Evolutionary conservation across 345 rosid species (phyloP).

Genomic region (Lumnitzera littorea): DNA sequence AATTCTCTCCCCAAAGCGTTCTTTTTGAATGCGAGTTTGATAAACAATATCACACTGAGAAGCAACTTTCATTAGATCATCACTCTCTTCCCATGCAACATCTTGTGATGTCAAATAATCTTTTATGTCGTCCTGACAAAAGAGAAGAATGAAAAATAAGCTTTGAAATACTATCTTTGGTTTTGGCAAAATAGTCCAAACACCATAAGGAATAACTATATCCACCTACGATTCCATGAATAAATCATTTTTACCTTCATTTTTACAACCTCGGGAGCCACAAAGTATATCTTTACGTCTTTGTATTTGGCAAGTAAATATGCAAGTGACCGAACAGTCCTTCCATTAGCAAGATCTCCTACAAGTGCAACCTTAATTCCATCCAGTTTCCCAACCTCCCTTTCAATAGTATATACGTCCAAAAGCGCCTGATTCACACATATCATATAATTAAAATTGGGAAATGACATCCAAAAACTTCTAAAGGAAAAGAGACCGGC

Average conservation of each 20-base stretch:
- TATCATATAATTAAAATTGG: not conserved
- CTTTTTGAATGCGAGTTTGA: constrained; percentile 90
- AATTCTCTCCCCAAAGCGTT: constrained; percentile 76
- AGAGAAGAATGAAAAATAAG: not conserved
- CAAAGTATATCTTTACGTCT: constrained; percentile 79
- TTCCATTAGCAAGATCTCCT: constrained; percentile 96
- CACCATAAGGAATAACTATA: not conserved
- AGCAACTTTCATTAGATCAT: constrained; percentile 73
- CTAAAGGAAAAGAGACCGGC: not conserved
- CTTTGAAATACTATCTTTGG: not conserved
- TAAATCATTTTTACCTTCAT: constrained; percentile 56
- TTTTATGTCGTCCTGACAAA: constrained; percentile 80
- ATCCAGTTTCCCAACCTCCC: constrained; percentile 83
- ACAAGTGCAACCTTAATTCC: constrained; percentile 86
- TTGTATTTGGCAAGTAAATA: constrained; percentile 84
- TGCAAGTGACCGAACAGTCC: constrained; percentile 92
- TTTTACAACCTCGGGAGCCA: constrained; percentile 83
- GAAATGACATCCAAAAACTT: not conserved
- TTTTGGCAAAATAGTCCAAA: too few relatives aligned
- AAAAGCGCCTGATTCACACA: constrained; percentile 60
- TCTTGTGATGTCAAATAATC: constrained; percentile 60
- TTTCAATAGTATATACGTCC: constrained; percentile 81
- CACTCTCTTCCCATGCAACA: constrained; percentile 88
- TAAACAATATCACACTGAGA: constrained; percentile 81
- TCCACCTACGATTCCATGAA: not conserved